These are phyloP conservation scores for Umbelopsis ramanniana DNA, from an alignment of 192 early-diverging fungal genomes.

Conservation along the genomic window DNA sequence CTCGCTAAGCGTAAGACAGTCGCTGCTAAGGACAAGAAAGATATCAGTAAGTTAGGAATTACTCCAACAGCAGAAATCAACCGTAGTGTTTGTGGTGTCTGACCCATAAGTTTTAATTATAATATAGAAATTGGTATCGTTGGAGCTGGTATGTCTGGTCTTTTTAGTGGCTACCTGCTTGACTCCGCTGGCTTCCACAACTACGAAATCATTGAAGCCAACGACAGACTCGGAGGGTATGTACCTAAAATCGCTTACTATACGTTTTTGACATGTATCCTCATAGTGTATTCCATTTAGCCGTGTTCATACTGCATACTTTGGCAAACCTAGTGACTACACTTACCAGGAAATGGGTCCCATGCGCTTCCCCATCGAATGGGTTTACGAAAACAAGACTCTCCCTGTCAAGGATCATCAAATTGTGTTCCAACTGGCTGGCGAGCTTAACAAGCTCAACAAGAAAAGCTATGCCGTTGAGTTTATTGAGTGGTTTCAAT, in stretches of 20 bases:
- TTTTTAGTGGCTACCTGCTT: constrained; percentile 32
- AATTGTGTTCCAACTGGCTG: constrained; percentile 33
- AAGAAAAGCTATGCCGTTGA: constrained; percentile 19
- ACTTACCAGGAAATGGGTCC: constrained; percentile 33
- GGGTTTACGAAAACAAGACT: constrained; percentile 8
- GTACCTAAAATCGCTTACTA: background rate
- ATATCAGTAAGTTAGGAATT: constrained; percentile 17
- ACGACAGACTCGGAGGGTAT: constrained; percentile 36
- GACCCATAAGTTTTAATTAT: too few relatives aligned
- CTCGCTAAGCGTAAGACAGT: background rate
- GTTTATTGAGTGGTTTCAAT: constrained; percentile 22
- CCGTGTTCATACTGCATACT: constrained; percentile 37
- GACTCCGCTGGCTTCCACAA: constrained; percentile 34
- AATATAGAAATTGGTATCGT: constrained; percentile 33
- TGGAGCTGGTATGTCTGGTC: constrained; percentile 37
- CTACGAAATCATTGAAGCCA: constrained; percentile 33
- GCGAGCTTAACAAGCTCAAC: constrained; percentile 28
- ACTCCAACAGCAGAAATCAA: too few relatives aligned
- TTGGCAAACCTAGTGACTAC: constrained; percentile 24
- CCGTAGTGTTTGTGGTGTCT: too few relatives aligned
- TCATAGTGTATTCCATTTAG: background rate
- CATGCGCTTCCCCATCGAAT: constrained; percentile 29
- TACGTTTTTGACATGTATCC: background rate
- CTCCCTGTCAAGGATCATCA: constrained; percentile 35
- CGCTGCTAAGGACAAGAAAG: constrained; percentile 10